Evolutionary conservation across 164 flowering plant genomes (phyloP).

Genomic region (Annona cherimola): DNA sequence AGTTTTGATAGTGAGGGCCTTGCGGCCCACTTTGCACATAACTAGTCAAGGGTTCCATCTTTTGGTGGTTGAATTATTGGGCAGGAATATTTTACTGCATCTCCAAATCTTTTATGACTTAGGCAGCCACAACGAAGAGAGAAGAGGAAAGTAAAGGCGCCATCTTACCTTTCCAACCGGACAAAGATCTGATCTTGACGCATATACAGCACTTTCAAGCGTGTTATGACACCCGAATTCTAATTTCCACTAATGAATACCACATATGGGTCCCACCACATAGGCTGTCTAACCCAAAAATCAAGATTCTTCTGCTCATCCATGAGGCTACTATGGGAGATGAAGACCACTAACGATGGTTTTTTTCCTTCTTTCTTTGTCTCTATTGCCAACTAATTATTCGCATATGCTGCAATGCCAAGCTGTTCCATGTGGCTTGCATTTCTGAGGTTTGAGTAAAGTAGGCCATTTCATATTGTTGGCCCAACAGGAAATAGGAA

Average conservation of each 20-base stretch:
- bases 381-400: not conserved
- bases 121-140: not conserved
- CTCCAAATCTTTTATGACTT: not conserved
- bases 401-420: not conserved
- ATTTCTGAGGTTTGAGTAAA: not conserved
- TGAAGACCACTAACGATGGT: not conserved
- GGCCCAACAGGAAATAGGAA: not conserved
- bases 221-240: not conserved
- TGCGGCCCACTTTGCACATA: not conserved
- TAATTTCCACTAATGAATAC: not conserved
- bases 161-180: constrained; percentile 1
- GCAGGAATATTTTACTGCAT: not conserved
- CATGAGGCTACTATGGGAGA: not conserved
- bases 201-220: not conserved
- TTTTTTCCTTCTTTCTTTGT: not conserved
- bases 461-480: not conserved
- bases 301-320: not conserved
- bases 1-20: not conserved
- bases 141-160: not conserved
- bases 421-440: not conserved
- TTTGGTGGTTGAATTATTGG: constrained; percentile 4
- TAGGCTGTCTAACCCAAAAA: not conserved
- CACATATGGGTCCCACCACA: not conserved
- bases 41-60: not conserved
- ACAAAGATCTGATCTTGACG: not conserved